A percentile compares a stretch with the other conserved stretches of the same genome.
Evolutionary conservation across 495 filamentous ascomycete genomes (phyloP).

Genomic region (Penicillium angulare): DNA sequence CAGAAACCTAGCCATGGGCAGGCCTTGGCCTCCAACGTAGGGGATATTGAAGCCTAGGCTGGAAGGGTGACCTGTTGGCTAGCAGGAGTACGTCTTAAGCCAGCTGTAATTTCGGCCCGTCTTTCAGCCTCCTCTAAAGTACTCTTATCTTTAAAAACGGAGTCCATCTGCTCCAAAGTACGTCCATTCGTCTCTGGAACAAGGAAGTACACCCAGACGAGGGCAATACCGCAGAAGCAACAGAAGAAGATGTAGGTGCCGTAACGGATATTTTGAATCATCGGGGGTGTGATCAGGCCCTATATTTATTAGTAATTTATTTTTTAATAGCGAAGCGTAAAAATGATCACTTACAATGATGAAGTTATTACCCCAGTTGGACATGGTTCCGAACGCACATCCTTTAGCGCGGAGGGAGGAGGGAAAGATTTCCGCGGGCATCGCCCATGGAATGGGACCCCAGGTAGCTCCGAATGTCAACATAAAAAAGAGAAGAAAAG

Average conservation of each 20-base stretch:
- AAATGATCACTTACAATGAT: no score
- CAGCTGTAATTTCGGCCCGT: no score
- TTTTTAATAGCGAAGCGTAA: no score
- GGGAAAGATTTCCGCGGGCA: not conserved
- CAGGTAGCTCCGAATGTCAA: not conserved
- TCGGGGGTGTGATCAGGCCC: conserved; percentile 40
- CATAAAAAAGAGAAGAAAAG: conserved; percentile 18
- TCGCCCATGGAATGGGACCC: not conserved
- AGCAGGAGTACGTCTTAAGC: no score
- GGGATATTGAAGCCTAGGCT: no score
- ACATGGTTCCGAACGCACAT: not conserved
- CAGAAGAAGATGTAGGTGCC: conserved; percentile 50
- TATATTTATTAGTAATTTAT: no score
- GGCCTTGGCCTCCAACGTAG: no score
- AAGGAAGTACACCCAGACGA: conserved; percentile 47
- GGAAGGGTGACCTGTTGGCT: no score
- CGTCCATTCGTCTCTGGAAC: conserved; percentile 58
- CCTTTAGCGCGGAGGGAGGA: not conserved
- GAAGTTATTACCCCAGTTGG: not conserved
- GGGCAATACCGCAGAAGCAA: conserved; percentile 44
- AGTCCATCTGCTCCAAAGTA: conserved; percentile 53
- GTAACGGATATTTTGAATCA: conserved; percentile 31
- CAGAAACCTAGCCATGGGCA: no score
- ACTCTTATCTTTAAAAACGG: no score
- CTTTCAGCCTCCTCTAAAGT: no score